Conservation (phyloP, 495 filamentous ascomycete species). For the Penicillium pancosmium region DNA sequence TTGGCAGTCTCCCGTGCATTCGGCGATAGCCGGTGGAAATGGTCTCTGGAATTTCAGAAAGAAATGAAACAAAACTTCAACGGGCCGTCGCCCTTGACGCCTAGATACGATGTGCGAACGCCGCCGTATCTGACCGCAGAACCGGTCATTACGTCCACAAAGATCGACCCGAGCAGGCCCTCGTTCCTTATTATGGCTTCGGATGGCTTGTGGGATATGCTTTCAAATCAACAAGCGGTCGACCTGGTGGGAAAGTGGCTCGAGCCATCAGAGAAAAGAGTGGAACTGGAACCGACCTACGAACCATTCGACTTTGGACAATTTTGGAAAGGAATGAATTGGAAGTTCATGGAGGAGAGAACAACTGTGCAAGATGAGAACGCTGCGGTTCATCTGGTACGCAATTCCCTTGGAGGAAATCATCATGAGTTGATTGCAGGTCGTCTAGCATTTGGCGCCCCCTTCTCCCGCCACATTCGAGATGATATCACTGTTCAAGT, state of each 20-base stretch:
- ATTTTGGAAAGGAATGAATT: conserved; percentile 19
- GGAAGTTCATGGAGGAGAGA: conserved; percentile 38
- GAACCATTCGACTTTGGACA: conserved; percentile 34
- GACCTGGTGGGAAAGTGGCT: conserved; percentile 59
- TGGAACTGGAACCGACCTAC: conserved; percentile 22
- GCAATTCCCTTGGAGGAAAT: conserved; percentile 64
- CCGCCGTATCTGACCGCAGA: conserved; percentile 70
- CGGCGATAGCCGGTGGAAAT: conserved; percentile 68
- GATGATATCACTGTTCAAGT: conserved; percentile 69
- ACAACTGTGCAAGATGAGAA: conserved; percentile 60
- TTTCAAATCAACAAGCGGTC: conserved; percentile 62
- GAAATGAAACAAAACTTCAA: conserved; percentile 48
- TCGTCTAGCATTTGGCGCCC: conserved; percentile 49
- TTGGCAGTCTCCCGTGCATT: conserved; percentile 61
- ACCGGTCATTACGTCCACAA: conserved; percentile 60
- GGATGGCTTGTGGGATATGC: conserved; percentile 66
- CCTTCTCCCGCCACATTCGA: conserved; percentile 49
- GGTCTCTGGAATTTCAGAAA: conserved; percentile 50
- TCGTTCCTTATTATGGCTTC: conserved; percentile 66
- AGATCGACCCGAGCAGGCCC: conserved; percentile 45
- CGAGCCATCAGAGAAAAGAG: conserved; percentile 27
- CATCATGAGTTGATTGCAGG: conserved; percentile 58
- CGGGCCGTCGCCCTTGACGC: conserved; percentile 43
- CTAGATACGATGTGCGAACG: conserved; percentile 42
- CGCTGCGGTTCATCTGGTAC: conserved; percentile 61